A percentile compares a stretch with the other conserved stretches of the same genome.
Evolutionary conservation across 2,329 filamentous ascomycete species (phyloP).

Genomic region (Gremmenia infestans): DNA sequence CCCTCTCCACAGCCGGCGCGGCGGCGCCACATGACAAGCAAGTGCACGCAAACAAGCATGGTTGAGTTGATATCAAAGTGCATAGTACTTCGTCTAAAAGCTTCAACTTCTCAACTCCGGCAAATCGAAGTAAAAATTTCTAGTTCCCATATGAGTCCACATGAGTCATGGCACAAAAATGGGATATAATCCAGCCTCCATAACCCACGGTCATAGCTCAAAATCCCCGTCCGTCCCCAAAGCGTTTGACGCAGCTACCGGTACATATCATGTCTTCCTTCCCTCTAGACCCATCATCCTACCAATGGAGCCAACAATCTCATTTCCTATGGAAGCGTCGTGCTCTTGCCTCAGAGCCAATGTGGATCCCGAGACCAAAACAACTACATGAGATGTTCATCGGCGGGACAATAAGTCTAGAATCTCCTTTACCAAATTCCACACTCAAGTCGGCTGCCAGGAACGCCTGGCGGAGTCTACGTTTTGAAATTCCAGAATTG

Average conservation of each 20-base stretch:
- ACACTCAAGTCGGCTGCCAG: slow-evolving; percentile 1
- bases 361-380: slow-evolving; percentile 16
- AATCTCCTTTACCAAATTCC: not conserved
- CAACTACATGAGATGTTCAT: slow-evolving; percentile 16
- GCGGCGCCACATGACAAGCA: no score
- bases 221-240: no score
- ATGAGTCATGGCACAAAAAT: no score
- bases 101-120: no score
- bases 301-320: slow-evolving; percentile 7
- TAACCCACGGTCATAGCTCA: no score
- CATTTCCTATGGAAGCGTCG: slow-evolving; percentile 11
- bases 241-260: no score
- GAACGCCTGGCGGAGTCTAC: slow-evolving; percentile 13
- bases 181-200: no score
- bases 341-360: slow-evolving; percentile 14
- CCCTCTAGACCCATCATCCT: slow-evolving; percentile 1
- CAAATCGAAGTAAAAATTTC: no score
- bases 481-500: slow-evolving; percentile 17
- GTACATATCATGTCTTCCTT: not conserved
- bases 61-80: no score
- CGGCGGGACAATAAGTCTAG: slow-evolving; percentile 1
- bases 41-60: no score
- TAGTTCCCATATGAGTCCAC: no score
- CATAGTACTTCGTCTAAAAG: no score
- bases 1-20: not conserved